Conservation (phyloP, 2,329 filamentous ascomycete genomes). For the Talaromyces sp. region DNA sequence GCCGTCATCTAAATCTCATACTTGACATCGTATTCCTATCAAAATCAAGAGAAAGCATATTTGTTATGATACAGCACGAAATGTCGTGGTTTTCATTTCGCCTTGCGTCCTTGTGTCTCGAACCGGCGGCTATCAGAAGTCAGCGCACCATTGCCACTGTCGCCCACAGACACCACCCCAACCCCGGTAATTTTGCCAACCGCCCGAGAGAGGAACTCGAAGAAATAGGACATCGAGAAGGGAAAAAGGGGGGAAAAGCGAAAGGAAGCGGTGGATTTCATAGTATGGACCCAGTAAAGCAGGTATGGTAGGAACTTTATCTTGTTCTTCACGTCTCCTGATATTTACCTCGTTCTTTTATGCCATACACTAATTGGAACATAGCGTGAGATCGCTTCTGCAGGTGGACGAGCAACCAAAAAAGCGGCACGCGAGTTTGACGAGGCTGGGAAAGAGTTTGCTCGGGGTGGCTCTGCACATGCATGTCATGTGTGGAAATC, state of each 20-base stretch:
- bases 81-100: no score
- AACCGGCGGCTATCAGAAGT: not conserved
- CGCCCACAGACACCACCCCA: constrained; percentile 20
- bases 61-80: no score
- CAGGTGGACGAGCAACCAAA: constrained; percentile 25
- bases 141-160: not conserved
- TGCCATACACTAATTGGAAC: not conserved
- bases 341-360: no score
- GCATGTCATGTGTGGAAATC: constrained; percentile 3
- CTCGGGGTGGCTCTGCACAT: not conserved
- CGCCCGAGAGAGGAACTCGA: constrained; percentile 29
- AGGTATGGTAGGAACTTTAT: constrained; percentile 20
- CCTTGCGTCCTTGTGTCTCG: no score
- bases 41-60: no score
- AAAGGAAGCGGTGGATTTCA: constrained; percentile 31
- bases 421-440: constrained; percentile 14
- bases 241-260: constrained; percentile 31
- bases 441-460: constrained; percentile 9
- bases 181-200: constrained; percentile 42
- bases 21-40: no score
- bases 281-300: constrained; percentile 32
- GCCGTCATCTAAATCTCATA: no score
- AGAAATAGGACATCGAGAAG: constrained; percentile 30
- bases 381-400: constrained; percentile 27
- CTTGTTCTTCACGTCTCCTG: not conserved